phyloP scores from a whole-genome alignment of 2,329 filamentous ascomycete species.

The Colletotrichum endophyticum region DNA sequence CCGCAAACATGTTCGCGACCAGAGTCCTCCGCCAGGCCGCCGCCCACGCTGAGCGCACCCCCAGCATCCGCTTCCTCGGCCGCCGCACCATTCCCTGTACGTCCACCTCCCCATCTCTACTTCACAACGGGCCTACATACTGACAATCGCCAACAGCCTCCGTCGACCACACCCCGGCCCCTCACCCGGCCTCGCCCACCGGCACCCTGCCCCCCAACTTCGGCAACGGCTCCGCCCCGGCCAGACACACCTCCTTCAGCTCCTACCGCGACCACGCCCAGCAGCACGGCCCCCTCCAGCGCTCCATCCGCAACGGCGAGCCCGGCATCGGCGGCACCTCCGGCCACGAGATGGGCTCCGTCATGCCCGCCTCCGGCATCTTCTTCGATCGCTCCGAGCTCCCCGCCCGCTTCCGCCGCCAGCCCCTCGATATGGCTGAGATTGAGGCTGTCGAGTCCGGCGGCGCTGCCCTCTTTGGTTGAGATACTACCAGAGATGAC shows the following conservation, averaged over 20 bases:
- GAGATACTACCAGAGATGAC: conserved; percentile 22
- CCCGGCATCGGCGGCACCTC: conserved; percentile 63
- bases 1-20: conserved; percentile 58
- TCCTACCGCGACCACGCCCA: conserved; percentile 79
- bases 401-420: conserved; percentile 80
- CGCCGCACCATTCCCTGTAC: conserved; percentile 64
- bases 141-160: conserved; percentile 53
- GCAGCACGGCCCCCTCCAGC: conserved; percentile 77
- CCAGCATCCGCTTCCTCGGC: conserved; percentile 67
- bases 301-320: conserved; percentile 48
- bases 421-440: conserved; percentile 77
- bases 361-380: conserved; percentile 74
- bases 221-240: conserved; percentile 35
- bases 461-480: conserved; percentile 69
- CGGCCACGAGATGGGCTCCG: conserved; percentile 74
- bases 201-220: conserved; percentile 65
- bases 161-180: conserved; percentile 74
- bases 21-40: conserved; percentile 63
- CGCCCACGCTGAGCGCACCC: conserved; percentile 63
- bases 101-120: conserved; percentile 25
- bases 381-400: conserved; percentile 92
- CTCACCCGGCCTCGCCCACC: conserved; percentile 74
- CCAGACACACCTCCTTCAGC: conserved; percentile 69
- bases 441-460: conserved; percentile 97
- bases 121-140: background rate